Evolutionary conservation across 768 basidiomycete species (phyloP).

Genomic region (Mycena galopus): DNA sequence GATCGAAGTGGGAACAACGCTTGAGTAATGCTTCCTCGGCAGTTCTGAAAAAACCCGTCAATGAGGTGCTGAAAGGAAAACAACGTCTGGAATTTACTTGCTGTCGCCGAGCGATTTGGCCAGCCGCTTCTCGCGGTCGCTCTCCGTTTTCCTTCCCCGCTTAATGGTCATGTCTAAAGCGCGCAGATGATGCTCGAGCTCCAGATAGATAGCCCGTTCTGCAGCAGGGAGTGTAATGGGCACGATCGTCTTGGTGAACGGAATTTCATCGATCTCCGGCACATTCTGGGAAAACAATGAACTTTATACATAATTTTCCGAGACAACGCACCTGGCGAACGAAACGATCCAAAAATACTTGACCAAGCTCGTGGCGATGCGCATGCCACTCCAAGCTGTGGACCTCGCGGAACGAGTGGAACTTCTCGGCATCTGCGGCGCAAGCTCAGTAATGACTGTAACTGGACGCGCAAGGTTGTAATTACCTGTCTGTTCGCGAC

Average conservation of each 20-base stretch:
- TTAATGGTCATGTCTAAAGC: conserved; percentile 90
- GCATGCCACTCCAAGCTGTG: conserved; percentile 94
- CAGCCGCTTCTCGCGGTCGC: conserved; percentile 91
- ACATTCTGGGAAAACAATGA: conserved; percentile 71
- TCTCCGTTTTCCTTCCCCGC: conserved; percentile 74
- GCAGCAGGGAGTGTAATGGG: conserved; percentile 87
- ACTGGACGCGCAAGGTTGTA: conserved; percentile 7
- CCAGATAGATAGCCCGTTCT: conserved; percentile 94
- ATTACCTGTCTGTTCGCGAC: conserved; percentile 86
- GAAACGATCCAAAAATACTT: conserved; percentile 83
- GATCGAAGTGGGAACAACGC: conserved; percentile 94
- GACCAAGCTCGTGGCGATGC: conserved; percentile 86
- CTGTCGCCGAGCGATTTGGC: conserved; percentile 90
- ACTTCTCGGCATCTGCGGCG: conserved; percentile 82
- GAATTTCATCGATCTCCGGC: conserved; percentile 97
- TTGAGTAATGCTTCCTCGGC: conserved; percentile 95
- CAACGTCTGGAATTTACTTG: conserved; percentile 67
- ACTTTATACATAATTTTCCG: background rate
- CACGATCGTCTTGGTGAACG: conserved; percentile 74
- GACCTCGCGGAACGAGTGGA: conserved; percentile 97
- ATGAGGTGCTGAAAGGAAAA: conserved; percentile 1
- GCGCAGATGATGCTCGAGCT: conserved; percentile 92
- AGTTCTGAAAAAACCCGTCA: conserved; percentile 60
- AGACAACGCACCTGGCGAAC: conserved; percentile 79
- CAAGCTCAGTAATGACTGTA: conserved; percentile 34